Base-by-base conservation (phyloP, 2,329 filamentous ascomycete genomes). In the Torrubiellomyces zombiae region DNA sequence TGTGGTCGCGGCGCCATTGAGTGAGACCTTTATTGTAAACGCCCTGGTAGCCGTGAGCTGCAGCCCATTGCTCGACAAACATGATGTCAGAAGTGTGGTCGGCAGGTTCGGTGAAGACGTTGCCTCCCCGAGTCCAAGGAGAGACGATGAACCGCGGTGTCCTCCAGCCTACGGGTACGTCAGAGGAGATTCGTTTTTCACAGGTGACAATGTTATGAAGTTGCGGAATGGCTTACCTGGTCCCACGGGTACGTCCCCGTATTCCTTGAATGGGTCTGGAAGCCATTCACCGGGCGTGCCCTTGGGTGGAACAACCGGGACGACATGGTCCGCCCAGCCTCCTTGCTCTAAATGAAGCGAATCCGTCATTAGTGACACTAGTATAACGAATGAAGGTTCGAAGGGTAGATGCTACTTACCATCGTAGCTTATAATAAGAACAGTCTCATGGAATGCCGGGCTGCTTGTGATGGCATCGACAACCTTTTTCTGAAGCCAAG, bases 61-160 rank as follows among this genome's bases (percentile, higher is more conserved):
- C 24, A 4, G 34, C 32, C 56, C 57, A 61, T 30, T 56, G 37
- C 38, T 65, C 61, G 4, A 67, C 33, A 33, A 66, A 65, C 29
- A 61, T 42, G 16, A 64, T 61, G 28, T 65, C 60, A 0, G 60
- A 65, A 26, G 53, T 62, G 39, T 66, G 62, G 32, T 66, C 62
- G 5, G 55, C 52, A 14, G 55, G 54, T 40, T 66, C 61, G 6
- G 58, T 62, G 32, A 64, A 65, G 4, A 66, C 58, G 14, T 61
- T 50, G 9, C 55, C 56, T 14, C 61, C 60, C 6, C 60, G 56
- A 1, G 60, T 65, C 53, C 58, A 66, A 0, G 62, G 61, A 2
- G 61, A 65, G 25, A 66, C 48, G 37, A 66, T 62, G 32, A 58
- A 58, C 32, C 64, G 58, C 0, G 61, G 60, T 4, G 60, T 43